Evolutionary conservation across 345 rosid species (phyloP), one percentile per base, ranked within the genome.

Genomic region (Physaria fendleri): DNA sequence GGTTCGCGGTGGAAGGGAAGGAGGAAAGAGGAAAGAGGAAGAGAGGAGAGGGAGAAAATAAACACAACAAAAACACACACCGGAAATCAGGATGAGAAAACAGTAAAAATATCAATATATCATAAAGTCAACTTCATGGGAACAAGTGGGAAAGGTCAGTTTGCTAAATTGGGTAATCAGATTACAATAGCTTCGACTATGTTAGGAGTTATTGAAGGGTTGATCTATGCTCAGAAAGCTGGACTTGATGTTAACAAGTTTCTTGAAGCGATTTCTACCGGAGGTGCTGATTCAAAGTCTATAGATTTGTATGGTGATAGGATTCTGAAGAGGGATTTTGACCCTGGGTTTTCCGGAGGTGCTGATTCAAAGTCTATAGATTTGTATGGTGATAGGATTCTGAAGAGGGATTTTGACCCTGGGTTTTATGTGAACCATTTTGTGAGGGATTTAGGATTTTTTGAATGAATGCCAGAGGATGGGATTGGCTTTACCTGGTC

Each of bases 351-450:
- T n/a, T n/a, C 76, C 0, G 96, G 96, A 3, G 87, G 89, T 0
- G 98, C 90, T 0, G 96, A 93, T 13, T 88, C 93, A 0, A 84
- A 81, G 74, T 86, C 82, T 8, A 62, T 92, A 49, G 95, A 82
- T 45, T 24, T 79, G 68, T 9, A 88, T 6, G 95, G 95, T 0
- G 66, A 56, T 37, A 38, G 95, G 78, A 88, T 88, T 28, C 22
- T 92, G 67, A 76, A 71, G 74, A 88, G 95, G 75, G 96, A 88
- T 71, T 80, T 92, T 15, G 89, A 81, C 7, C 82, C 96, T 0
- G 86, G 98, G 27, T 88, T 92, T 56, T 88, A 72, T 28, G 97
- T 92, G 67, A 80, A 88, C 28, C 96, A 91, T 69, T 85, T 91
- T 52, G 82, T 77, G 1, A 91, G 85, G 76, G 98, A 88, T 62